phyloP scores from a whole-genome alignment of 139 green algal species.

The Coccomyxa sp. region DNA sequence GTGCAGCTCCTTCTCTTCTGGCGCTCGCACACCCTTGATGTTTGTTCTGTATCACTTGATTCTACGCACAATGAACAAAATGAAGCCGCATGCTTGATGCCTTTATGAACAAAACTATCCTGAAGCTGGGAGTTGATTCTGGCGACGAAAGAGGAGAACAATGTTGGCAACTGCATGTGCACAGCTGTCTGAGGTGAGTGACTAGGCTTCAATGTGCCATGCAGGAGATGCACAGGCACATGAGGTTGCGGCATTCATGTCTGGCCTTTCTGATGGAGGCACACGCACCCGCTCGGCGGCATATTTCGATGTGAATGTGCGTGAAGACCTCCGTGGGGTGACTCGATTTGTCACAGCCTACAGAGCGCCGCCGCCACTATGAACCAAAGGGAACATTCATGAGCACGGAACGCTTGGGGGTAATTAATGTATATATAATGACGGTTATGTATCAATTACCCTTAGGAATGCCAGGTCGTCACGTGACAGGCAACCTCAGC shows the following conservation, averaged over 20 bases:
- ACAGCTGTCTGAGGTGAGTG: neutral
- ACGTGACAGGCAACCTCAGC: too few species aligned
- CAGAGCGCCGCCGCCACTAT: too few species aligned
- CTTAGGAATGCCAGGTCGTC: too few species aligned
- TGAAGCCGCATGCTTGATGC: neutral
- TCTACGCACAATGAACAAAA: neutral
- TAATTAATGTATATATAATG: too few species aligned
- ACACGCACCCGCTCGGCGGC: neutral
- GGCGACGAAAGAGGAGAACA: neutral
- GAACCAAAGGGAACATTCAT: too few species aligned
- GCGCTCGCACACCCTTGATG: neutral
- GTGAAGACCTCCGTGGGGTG: slow-evolving; percentile 52
- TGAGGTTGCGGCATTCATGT: neutral
- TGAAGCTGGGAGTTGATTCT: neutral
- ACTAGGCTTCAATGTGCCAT: slow-evolving; percentile 3
- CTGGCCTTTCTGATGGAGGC: neutral
- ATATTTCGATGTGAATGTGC: slow-evolving; percentile 41
- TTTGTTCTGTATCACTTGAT: neutral
- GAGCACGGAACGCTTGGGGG: too few species aligned
- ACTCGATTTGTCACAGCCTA: slow-evolving; percentile 63
- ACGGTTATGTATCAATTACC: too few species aligned
- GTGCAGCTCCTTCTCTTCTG: neutral
- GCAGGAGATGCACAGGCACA: neutral
- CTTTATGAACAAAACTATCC: neutral
- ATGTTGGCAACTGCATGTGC: neutral